Conservation (phyloP, 176 grass and related monocot genomes). For the Tillandsia fasciculata region DNA sequence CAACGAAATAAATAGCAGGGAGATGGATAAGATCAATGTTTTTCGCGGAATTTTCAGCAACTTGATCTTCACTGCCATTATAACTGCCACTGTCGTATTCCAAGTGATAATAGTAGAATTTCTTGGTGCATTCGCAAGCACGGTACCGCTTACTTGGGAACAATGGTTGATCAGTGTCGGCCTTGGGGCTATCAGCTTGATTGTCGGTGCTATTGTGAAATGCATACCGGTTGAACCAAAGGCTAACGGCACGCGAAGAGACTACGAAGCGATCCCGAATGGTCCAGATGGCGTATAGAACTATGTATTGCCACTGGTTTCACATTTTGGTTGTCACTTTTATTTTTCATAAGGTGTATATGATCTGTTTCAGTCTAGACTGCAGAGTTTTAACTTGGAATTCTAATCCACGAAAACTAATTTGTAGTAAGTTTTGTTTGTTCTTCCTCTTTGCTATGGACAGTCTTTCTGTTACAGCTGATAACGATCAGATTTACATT, state of each 20-base stretch:
- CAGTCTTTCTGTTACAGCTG: no score
- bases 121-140: slow-evolving; percentile 71
- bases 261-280: slow-evolving; percentile 38
- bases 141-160: slow-evolving; percentile 65
- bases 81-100: slow-evolving; percentile 51
- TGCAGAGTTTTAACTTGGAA: not conserved
- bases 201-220: slow-evolving; percentile 65
- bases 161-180: slow-evolving; percentile 62
- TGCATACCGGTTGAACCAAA: slow-evolving; percentile 60
- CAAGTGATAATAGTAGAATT: slow-evolving; percentile 90
- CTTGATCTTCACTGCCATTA: slow-evolving; percentile 55
- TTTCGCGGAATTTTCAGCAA: slow-evolving; percentile 62
- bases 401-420: not conserved
- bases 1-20: slow-evolving; percentile 95
- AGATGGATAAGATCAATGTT: slow-evolving; percentile 93
- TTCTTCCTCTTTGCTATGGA: no score
- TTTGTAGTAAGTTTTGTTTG: not conserved
- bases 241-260: slow-evolving; percentile 26
- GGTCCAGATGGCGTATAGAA: slow-evolving; percentile 66
- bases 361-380: not conserved
- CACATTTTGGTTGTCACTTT: not conserved
- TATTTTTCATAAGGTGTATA: not conserved
- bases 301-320: not conserved
- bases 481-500: no score
- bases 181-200: slow-evolving; percentile 64